Conservation (phyloP, 1,139 yeast species). For the Zygoascus meyerae region DNA sequence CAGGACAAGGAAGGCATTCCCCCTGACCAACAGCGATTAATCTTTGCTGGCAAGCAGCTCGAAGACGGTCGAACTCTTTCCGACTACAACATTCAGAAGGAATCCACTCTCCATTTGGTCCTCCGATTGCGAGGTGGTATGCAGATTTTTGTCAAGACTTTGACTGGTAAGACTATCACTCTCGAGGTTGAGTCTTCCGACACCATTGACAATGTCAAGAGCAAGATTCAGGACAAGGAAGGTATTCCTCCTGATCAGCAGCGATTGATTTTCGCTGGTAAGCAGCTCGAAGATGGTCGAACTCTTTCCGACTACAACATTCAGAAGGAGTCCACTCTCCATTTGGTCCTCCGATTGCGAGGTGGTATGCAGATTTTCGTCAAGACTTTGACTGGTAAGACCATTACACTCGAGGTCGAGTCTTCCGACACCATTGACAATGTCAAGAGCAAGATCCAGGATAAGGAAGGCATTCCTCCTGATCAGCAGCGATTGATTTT, state of each 20-base stretch:
- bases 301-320: constrained; percentile 71
- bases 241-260: constrained; percentile 88
- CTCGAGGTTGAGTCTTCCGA: constrained; percentile 84
- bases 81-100: constrained; percentile 79
- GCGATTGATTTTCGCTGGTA: constrained; percentile 80
- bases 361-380: constrained; percentile 67
- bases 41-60: constrained; percentile 81
- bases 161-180: constrained; percentile 77
- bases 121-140: constrained; percentile 39
- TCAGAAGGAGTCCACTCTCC: constrained; percentile 45
- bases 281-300: constrained; percentile 81
- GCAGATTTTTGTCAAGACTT: constrained; percentile 75
- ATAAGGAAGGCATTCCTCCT: constrained; percentile 84
- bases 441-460: constrained; percentile 78
- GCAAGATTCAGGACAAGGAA: constrained; percentile 81
- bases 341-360: constrained; percentile 27
- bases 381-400: constrained; percentile 75
- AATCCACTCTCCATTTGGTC: constrained; percentile 26
- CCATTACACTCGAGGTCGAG: constrained; percentile 80
- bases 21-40: constrained; percentile 80
- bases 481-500: constrained; percentile 81
- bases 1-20: constrained; percentile 87
- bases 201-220: constrained; percentile 78
- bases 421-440: constrained; percentile 81
- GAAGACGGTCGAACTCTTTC: constrained; percentile 71